phyloP scores from a whole-genome alignment of 1,284 basidiomycete species.

The Naganishia cerealis region DNA sequence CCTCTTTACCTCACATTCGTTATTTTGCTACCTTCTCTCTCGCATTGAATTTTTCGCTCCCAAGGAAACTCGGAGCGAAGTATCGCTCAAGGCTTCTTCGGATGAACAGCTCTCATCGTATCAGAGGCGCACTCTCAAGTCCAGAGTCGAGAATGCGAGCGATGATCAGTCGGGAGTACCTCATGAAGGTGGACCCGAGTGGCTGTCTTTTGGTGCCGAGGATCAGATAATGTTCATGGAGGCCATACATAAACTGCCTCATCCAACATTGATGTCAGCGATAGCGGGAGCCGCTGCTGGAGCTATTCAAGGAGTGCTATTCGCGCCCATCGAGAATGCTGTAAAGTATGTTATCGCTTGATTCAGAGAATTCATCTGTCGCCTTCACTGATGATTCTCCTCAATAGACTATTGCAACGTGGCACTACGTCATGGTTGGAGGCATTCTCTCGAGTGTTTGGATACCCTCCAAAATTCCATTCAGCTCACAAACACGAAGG shows the following conservation, averaged over 20 bases:
- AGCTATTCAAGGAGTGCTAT: slow-evolving; percentile 49
- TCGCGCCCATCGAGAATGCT: slow-evolving; percentile 53
- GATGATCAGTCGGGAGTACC: not conserved
- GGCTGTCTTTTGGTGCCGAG: slow-evolving; percentile 37
- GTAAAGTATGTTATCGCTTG: slow-evolving; percentile 41
- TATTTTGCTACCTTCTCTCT: slow-evolving; percentile 48
- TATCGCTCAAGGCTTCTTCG: not conserved
- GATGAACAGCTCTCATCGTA: not conserved
- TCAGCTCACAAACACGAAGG: not conserved
- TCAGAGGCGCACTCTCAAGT: not conserved
- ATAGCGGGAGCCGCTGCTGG: slow-evolving; percentile 51
- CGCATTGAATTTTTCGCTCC: slow-evolving; percentile 47
- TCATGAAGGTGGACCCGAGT: slow-evolving; percentile 24
- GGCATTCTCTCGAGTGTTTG: slow-evolving; percentile 32
- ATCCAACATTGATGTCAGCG: slow-evolving; percentile 50
- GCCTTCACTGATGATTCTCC: no score
- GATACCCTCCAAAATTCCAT: slow-evolving; percentile 20
- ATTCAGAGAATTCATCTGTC: not conserved
- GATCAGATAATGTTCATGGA: slow-evolving; percentile 44
- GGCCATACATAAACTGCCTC: slow-evolving; percentile 34
- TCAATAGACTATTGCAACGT: slow-evolving; percentile 27
- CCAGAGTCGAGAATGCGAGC: not conserved
- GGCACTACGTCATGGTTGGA: slow-evolving; percentile 34
- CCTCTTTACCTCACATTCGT: slow-evolving; percentile 52
- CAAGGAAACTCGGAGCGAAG: not conserved